Evolutionary conservation across 1,139 yeast species (phyloP).

Genomic region (Lodderomyces margitis): DNA sequence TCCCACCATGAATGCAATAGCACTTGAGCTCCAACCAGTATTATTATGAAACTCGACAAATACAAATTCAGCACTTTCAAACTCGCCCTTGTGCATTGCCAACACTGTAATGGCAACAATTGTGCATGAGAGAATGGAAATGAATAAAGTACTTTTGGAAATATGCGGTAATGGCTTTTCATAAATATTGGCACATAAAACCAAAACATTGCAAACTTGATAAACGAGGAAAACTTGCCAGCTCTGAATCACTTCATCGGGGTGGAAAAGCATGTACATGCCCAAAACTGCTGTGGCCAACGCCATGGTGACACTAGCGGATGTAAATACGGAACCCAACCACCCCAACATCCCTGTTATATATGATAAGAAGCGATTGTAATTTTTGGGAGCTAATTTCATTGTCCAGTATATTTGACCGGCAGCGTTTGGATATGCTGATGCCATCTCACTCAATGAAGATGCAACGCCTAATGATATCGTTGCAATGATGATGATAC

Average conservation of each 20-base stretch:
- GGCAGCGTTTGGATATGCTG: slow-evolving; percentile 61
- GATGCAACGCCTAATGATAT: slow-evolving; percentile 38
- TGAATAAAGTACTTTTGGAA: slow-evolving; percentile 52
- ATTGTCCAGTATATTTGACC: slow-evolving; percentile 64
- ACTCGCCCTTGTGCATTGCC: slow-evolving; percentile 50
- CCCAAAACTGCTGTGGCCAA: slow-evolving; percentile 50
- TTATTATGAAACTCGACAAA: slow-evolving; percentile 58
- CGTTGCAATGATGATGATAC: slow-evolving; percentile 58
- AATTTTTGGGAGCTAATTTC: slow-evolving; percentile 50
- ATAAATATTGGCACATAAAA: slow-evolving; percentile 55
- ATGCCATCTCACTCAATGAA: slow-evolving; percentile 47
- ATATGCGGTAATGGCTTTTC: slow-evolving; percentile 56
- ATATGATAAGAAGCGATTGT: slow-evolving; percentile 46
- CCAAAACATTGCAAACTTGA: slow-evolving; percentile 34
- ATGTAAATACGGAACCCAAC: slow-evolving; percentile 56
- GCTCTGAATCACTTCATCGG: slow-evolving; percentile 41
- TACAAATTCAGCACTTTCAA: slow-evolving; percentile 57
- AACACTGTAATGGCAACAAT: slow-evolving; percentile 57
- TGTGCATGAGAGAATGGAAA: slow-evolving; percentile 52
- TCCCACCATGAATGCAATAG: slow-evolving; percentile 66
- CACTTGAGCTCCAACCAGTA: slow-evolving; percentile 64
- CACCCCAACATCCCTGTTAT: slow-evolving; percentile 55
- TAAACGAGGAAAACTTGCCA: slow-evolving; percentile 63
- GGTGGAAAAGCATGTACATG: slow-evolving; percentile 49
- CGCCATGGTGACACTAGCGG: slow-evolving; percentile 59